Evolutionary conservation across 139 green algal genomes (phyloP).

Genomic region (Mesotaenium endlicherianum): DNA sequence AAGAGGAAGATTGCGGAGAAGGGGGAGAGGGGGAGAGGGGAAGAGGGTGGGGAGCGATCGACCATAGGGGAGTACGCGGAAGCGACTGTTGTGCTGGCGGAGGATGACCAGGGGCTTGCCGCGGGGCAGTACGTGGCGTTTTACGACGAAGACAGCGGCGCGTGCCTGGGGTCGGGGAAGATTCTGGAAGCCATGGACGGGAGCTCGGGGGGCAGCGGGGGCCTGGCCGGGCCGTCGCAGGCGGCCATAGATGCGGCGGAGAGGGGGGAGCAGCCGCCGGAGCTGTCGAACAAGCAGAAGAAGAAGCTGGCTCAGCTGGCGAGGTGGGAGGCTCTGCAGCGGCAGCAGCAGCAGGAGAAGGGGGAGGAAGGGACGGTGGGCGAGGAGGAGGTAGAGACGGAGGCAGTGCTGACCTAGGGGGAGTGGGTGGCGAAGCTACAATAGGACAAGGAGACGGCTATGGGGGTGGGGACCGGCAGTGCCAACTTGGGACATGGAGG

Average conservation of each 20-base stretch:
- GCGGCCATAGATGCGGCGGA: not conserved
- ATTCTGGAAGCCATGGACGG: constrained; percentile 52
- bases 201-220: not conserved
- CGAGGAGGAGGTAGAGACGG: not conserved
- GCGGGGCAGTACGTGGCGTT: constrained; percentile 94
- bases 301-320: not conserved
- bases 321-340: not conserved
- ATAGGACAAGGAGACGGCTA: no score
- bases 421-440: no score
- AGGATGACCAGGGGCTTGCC: constrained; percentile 89
- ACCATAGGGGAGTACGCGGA: not conserved
- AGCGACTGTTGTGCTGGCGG: constrained; percentile 42
- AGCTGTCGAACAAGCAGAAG: not conserved
- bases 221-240: not conserved
- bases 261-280: not conserved
- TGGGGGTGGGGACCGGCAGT: not conserved
- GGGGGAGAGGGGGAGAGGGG: not conserved
- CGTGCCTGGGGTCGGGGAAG: constrained; percentile 77
- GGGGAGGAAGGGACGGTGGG: not conserved
- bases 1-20: not conserved
- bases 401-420: not conserved
- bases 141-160: constrained; percentile 72
- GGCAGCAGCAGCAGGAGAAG: not conserved
- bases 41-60: not conserved
- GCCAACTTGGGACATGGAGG: no score